Evolutionary conservation across 495 filamentous ascomycete species (phyloP).

Genomic region (Penicillium roqueforti): DNA sequence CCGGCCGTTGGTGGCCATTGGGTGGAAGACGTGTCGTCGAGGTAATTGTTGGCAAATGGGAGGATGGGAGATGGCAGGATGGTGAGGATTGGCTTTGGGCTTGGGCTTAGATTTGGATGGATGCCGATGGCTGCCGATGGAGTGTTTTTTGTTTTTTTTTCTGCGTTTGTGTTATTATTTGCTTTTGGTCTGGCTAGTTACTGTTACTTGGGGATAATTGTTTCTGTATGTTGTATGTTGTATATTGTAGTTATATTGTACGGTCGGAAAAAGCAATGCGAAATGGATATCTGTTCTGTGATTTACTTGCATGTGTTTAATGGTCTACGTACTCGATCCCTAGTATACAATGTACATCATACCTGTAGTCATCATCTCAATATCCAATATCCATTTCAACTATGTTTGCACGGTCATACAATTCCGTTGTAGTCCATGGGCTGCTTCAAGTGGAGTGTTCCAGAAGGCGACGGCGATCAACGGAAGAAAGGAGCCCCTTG

Average conservation of each 20-base stretch:
- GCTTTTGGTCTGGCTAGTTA: not conserved
- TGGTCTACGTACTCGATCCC: not conserved
- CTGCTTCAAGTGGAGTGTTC: not conserved
- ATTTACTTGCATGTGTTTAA: too few relatives aligned
- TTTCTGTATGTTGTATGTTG: not conserved
- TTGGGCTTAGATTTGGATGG: not conserved
- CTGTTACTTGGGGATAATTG: not conserved
- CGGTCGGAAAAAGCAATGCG: constrained; percentile 1
- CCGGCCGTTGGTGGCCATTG: not conserved
- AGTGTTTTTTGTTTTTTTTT: not conserved
- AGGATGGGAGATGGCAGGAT: not conserved
- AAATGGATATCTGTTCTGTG: not conserved
- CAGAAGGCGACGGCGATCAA: constrained; percentile 1
- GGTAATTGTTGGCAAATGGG: not conserved
- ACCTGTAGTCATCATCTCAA: not conserved
- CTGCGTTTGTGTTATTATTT: not conserved
- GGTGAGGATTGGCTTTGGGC: not conserved
- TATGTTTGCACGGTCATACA: too few relatives aligned
- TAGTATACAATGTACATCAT: not conserved
- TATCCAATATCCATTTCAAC: too few relatives aligned
- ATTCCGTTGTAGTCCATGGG: not conserved
- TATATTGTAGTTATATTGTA: constrained; percentile 1
- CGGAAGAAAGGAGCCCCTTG: constrained; percentile 1
- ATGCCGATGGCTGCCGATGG: not conserved
- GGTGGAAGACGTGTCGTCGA: not conserved